Evolutionary conservation across 371 early-diverging fungal genomes (phyloP).

Genomic region (Rhizopus sp.): DNA sequence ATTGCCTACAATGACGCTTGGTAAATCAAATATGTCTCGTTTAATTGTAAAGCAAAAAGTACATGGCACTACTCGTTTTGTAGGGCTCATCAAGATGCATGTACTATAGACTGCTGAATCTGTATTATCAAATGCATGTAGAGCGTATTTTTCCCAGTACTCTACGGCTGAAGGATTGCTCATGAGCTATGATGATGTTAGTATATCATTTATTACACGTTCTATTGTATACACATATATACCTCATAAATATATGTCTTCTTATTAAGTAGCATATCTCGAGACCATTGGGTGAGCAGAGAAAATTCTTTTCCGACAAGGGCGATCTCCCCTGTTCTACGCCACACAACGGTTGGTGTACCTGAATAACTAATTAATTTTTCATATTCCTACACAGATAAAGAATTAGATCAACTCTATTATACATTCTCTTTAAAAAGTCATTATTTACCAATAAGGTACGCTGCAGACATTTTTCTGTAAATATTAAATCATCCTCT

Average conservation of each 20-base stretch:
- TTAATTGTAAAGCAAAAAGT: slow-evolving; percentile 92
- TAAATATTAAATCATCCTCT: slow-evolving; percentile 88
- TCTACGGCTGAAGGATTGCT: slow-evolving; percentile 84
- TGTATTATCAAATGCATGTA: slow-evolving; percentile 86
- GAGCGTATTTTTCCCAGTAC: slow-evolving; percentile 91
- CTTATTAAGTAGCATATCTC: slow-evolving; percentile 70
- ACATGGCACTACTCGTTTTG: slow-evolving; percentile 73
- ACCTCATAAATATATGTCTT: slow-evolving; percentile 80
- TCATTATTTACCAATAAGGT: slow-evolving; percentile 14
- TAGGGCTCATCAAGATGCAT: slow-evolving; percentile 71
- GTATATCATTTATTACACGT: neutral
- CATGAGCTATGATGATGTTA: slow-evolving; percentile 66
- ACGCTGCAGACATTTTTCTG: slow-evolving; percentile 90
- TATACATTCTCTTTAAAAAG: neutral
- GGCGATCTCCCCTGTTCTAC: slow-evolving; percentile 88
- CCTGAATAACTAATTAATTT: slow-evolving; percentile 87
- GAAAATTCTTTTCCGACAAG: slow-evolving; percentile 92
- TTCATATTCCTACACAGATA: slow-evolving; percentile 74
- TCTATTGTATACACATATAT: slow-evolving; percentile 2
- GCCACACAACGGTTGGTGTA: slow-evolving; percentile 93
- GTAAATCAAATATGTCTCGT: slow-evolving; percentile 90
- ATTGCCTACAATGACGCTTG: slow-evolving; percentile 82
- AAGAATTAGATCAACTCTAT: neutral
- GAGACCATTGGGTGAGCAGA: slow-evolving; percentile 82
- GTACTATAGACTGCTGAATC: slow-evolving; percentile 82